Percentiles rank a stretch among this genome's conserved stretches.
These are phyloP conservation scores for Nigrospora osmanthi DNA, from an alignment of 2,329 filamentous ascomycete genomes.

Conservation along the genomic window DNA sequence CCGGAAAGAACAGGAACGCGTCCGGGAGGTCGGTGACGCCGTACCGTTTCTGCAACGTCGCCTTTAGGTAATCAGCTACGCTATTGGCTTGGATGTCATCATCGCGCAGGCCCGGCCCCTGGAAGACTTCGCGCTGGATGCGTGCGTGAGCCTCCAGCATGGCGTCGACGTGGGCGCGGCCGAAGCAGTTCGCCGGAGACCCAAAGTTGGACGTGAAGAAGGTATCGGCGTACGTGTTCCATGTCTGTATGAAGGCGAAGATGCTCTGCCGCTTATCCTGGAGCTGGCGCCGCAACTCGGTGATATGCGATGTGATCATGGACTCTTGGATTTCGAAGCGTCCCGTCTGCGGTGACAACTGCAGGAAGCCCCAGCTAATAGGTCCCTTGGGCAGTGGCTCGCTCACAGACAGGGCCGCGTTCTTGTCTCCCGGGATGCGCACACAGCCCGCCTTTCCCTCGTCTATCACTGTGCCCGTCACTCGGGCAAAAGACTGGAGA, in stretches of 20 bases:
- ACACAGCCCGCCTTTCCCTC: slow-evolving; percentile 38
- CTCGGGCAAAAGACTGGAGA: slow-evolving; percentile 42
- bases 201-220: slow-evolving; percentile 49
- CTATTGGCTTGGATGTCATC: slow-evolving; percentile 20
- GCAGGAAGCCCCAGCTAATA: slow-evolving; percentile 48
- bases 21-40: slow-evolving; percentile 32
- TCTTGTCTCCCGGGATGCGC: slow-evolving; percentile 24
- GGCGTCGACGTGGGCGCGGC: slow-evolving; percentile 40
- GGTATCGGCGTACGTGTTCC: slow-evolving; percentile 43
- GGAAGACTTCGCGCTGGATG: slow-evolving; percentile 40
- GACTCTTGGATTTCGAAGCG: slow-evolving; percentile 52
- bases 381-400: slow-evolving; percentile 35
- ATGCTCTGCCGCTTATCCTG: slow-evolving; percentile 40
- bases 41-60: slow-evolving; percentile 44
- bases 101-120: slow-evolving; percentile 14
- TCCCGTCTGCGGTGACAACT: slow-evolving; percentile 41
- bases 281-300: slow-evolving; percentile 51
- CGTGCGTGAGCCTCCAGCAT: slow-evolving; percentile 41
- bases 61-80: slow-evolving; percentile 48
- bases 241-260: slow-evolving; percentile 36
- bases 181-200: slow-evolving; percentile 42
- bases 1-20: slow-evolving; percentile 38
- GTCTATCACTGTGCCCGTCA: slow-evolving; percentile 53
- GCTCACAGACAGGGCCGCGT: slow-evolving; percentile 13
- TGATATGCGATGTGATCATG: slow-evolving; percentile 51